A percentile compares a stretch with the other conserved stretches of the same genome.
Evolutionary conservation across 352 stramenopile species (phyloP).

Genomic region (Pythium apleroticum): DNA sequence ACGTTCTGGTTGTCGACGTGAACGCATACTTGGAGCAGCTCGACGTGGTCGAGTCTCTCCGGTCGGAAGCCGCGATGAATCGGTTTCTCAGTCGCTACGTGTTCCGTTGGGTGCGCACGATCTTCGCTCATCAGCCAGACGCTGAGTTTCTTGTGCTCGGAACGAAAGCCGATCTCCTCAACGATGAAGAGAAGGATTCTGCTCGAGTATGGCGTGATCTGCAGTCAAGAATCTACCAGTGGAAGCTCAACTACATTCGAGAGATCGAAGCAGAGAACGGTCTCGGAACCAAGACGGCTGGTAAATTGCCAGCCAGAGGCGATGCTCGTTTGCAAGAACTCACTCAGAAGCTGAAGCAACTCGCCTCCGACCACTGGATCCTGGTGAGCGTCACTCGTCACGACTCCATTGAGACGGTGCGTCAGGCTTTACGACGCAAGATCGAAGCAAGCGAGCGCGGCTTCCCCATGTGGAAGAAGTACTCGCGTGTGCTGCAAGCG

Average conservation of each 20-base stretch:
- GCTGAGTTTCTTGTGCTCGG: constrained; percentile 6
- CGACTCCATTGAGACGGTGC: not conserved
- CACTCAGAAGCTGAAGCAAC: too few species aligned
- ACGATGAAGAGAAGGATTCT: too few species aligned
- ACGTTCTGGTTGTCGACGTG: not conserved
- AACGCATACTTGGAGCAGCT: not conserved
- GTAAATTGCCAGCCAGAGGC: too few species aligned
- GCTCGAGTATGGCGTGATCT: too few species aligned
- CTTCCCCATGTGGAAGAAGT: not conserved
- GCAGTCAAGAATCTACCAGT: too few species aligned
- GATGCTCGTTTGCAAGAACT: too few species aligned
- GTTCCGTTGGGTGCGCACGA: constrained; percentile 8
- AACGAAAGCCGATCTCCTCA: not conserved
- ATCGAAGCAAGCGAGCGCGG: not conserved
- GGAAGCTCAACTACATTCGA: too few species aligned
- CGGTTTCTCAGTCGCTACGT: not conserved
- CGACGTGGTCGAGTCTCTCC: not conserved
- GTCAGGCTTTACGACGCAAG: not conserved
- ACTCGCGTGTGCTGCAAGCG: not conserved
- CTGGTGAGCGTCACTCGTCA: not conserved
- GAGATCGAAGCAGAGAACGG: too few species aligned
- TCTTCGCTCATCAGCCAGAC: constrained; percentile 8
- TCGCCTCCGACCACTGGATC: not conserved
- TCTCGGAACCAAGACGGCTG: too few species aligned
- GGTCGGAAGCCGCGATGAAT: not conserved